Base-by-base conservation (phyloP, 1,139 yeast species). In the Candida pseudoviswanathii region DNA sequence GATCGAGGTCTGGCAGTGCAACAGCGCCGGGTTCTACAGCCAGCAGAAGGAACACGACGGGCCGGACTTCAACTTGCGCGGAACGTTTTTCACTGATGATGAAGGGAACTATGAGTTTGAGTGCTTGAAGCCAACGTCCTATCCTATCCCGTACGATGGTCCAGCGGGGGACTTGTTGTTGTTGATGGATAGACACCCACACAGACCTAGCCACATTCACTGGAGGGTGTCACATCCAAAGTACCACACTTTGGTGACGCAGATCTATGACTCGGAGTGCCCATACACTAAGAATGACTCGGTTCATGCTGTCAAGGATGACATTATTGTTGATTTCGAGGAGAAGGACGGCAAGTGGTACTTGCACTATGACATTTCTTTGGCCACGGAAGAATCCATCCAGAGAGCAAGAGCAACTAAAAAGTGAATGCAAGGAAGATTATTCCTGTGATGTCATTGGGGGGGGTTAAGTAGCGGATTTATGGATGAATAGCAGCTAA, bases 241-340 rank as follows among this genome's bases (percentile, higher is more conserved):
- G 5, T 64, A 54, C 55, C 67, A 66, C 45, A 43, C 67, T 16
- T 61, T 66, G 49, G 56, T 66, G 41, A 66, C 70, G 16, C 70
- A 66, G 50, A 64, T 64, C 37, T 65, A 65, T 47, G 54, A 64
- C 46, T 42, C 62, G 22, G 56, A 57, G 30, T 63, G 65, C 46
- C 58, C 59, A 16, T 64, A 64, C 34, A 57, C 60, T 31, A 51
- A 56, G 41, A 63, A 66, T 45, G 69, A 66, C 50, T 52, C 67
- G 11, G 70, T 65, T 10, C 66, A 66, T 56, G 71, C 69, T 7
- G 71, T 67, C 46, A 67, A 67, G 55, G 63, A 61, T 16, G 67
- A 65, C 45, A 60, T 65, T 41, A 54, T 67, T 45, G 64, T 67
- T 42, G 58, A 62, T 32, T 64, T 67, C 52, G 50, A 50, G 34